Evolutionary conservation across 306 rosid species (phyloP).

Genomic region (Lathyrus tuberosus): DNA sequence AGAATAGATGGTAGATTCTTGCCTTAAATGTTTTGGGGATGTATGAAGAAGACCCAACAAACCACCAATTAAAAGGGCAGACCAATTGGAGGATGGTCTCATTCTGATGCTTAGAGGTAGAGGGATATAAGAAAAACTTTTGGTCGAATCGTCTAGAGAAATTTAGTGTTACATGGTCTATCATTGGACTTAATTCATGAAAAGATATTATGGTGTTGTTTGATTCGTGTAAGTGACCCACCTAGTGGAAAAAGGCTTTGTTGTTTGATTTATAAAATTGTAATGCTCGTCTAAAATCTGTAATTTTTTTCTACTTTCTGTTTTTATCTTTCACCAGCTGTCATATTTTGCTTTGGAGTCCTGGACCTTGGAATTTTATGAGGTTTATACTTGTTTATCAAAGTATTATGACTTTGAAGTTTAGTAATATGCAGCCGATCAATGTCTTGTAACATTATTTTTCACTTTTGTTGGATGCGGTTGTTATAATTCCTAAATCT

Average conservation of each 20-base stretch:
- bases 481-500: slow-evolving; percentile 20
- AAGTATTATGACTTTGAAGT: slow-evolving; percentile 6
- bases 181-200: slow-evolving; percentile 13
- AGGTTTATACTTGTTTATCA: slow-evolving; percentile 23
- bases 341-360: slow-evolving; percentile 4
- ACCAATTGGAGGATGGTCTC: slow-evolving; percentile 5
- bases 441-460: background rate
- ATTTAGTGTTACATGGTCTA: slow-evolving; percentile 18
- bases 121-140: slow-evolving; percentile 3
- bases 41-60: background rate
- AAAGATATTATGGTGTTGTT: background rate
- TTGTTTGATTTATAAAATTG: background rate
- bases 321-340: slow-evolving; percentile 20
- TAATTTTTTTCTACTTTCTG: slow-evolving; percentile 2
- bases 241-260: background rate
- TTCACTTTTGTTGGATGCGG: background rate
- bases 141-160: background rate
- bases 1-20: slow-evolving; percentile 3
- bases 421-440: slow-evolving; percentile 1
- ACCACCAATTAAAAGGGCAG: background rate
- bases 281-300: slow-evolving; percentile 8
- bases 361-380: slow-evolving; percentile 18
- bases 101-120: background rate
- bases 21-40: background rate
- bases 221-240: background rate